Evolutionary conservation across 1,139 yeast genomes (phyloP), one percentile per base, ranked within the genome.

Genomic region (Candida frijolesensis): DNA sequence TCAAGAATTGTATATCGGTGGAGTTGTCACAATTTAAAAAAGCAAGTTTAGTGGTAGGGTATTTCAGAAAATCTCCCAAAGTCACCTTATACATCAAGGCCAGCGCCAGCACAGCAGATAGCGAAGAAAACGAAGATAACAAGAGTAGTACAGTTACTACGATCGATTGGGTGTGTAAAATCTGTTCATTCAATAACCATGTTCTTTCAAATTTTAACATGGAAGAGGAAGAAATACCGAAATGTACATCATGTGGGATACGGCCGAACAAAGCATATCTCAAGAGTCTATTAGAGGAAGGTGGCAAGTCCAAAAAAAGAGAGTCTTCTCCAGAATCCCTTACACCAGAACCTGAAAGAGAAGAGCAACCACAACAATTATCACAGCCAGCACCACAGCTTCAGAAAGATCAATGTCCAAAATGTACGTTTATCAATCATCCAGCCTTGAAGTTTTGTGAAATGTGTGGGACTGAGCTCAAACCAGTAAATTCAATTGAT

Each of bases 391-490:
- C 45, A 9, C 29, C 29, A 25, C 29, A 25, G 29, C 29, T 25
- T 9, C 29, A 25, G 29, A 76, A 80, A 49, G 73, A 77, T 41
- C 76, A 77, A 45, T 94, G 99, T 58, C 85, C 91, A 0, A 76
- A 79, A 43, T 94, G 98, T 61, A 94, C 98, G 0, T 94, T 92
- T 61, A 72, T 82, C 14, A 94, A 94, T 63, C 97, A 92, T 65
- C 88, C 92, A 0, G 82, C 89, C 3, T 71, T 94, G 74, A 71
- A 78, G 45, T 77, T 74, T 55, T 94, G 99, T 65, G 99, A 94
- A 65, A 79, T 94, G 64, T 94, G 98, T 70, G 97, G 96, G 0
- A 74, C 86, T 0, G 76, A 79, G 44, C 70, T 89, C 43, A 60
- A 57, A 46, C 57, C 51, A 2, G 12, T 32, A 2, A 37, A 22